Evolutionary conservation across 108 stramenopile species (phyloP), one percentile per base, ranked within the genome.

Genomic region (Nitzschia sp.): DNA sequence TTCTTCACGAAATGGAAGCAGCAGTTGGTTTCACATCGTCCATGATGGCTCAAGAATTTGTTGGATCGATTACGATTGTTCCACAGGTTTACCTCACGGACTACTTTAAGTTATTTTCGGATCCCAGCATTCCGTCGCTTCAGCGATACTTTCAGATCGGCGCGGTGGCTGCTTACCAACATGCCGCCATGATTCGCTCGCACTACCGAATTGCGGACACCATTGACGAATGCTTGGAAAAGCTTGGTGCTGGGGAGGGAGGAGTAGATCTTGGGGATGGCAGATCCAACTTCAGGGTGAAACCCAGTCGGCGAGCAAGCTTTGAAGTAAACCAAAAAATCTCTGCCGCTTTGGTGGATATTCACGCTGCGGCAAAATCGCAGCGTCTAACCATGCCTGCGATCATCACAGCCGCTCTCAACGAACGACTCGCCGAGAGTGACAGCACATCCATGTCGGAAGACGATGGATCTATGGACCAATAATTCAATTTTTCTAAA

Each of bases 11-110:
- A 64, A 33, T 96, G 58, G 92, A 96, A 33, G 95, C 91, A 8
- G 90, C 92, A 5, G 83, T 90, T 28, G 90, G 91, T 0, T 93
- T 92, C 45, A 90, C 86, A 17, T 81, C 85, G 0, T 88, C 86
- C 0, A 76, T 96, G 84, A 78, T 93, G 85, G 78, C 91, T 5
- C 91, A 85, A 57, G 55, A 73, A 54, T 85, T 83, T 68, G 73
- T 63, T 19, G 92, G 92, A 23, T 80, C 82, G 1, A 92, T 89
- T 9, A 96, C 95, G 0, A 92, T 96, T 66, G 92, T 93, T 26
- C 95, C 95, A 6, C 80, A 89, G 38, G 88, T 91, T 22, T 78
- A 79, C 30, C 48, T 88, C 9, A 60, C 35, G 23, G 94, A 95
- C 71, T 95, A 82, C 58, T 81, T 85, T 44, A 64, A 77, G 72